Base-by-base conservation (phyloP, 179 eudicot species). In the Camellia oleifera region DNA sequence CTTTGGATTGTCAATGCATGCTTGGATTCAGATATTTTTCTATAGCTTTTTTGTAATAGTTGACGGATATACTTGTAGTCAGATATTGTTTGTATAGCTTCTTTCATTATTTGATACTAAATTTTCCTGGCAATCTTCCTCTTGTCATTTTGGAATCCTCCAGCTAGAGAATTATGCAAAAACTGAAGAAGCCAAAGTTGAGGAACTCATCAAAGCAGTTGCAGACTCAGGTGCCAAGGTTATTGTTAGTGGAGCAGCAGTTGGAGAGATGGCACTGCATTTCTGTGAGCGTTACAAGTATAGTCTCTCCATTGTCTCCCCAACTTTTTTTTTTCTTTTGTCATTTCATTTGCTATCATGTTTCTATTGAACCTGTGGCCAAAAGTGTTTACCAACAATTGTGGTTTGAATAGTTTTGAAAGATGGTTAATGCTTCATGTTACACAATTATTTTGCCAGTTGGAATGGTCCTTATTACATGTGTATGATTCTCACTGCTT, bases 261-360 rank as follows among this genome's bases (percentile, higher is more conserved):
- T 96, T 77, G 99, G 99, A 68, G 99, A 96, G 85, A 96, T 96
- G 99, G 98, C 98, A 60, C 83, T 94, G 72, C 98, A 96, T 83
- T 96, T 96, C 82, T 96, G 99, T 80, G 99, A 96, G 65, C 94
- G 98, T 68, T 92, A 92, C 90, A 92, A 92, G 99, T 96, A 88
- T 57, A 32, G 40, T 48, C 0, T n/a, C 17, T 57, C 76, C 20
- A 4, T 20, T 44, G 54, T 48, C 56, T 64, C 40, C 18, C 42
- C 40, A 7, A 42, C 53, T 45, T 26, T 74, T 32, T 75, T 45
- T 77, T 7, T 4, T 26, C 32, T 26, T 48, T 18, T 57, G 6
- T 53, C 26, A 5, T 50, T 60, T 12, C 32, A 26, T 26, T 26
- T 26, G 32, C 32, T 26, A 26, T 26, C 32, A 26, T 26, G 32